Evolutionary conservation across 208 protist species (phyloP), one percentile per base, ranked within the genome.

Genomic region (Balamuthia mandrillaris): DNA sequence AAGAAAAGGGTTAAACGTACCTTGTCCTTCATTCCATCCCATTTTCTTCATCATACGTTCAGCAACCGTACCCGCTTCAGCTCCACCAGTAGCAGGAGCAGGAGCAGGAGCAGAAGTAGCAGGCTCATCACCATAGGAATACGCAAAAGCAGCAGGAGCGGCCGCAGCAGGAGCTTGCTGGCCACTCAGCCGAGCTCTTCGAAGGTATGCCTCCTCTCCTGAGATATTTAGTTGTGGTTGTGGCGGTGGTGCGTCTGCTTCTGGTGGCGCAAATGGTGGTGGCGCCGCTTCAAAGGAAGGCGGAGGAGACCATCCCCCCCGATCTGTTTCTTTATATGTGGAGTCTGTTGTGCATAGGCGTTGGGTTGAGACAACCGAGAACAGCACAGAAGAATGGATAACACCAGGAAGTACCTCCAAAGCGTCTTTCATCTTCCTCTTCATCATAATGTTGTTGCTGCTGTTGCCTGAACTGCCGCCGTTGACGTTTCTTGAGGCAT

Each of bases 11-110:
- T 18, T 16, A 54, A 24, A 6, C 12, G 0, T 24, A 87, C 84
- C 84, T 52, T 45, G 44, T 37, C 84, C 84, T 39, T 87, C 84
- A 41, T 68, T 81, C 84, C 84, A 87, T 16, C 84, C 84, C 84
- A 87, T 87, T 54, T 85, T 78, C 31, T 54, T 54, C 68, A 87
- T 65, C 51, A 87, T 81, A 10, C 47, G 72, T 27, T 61, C 33
- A 10, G 21, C 72, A 5, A 81, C 9, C 9, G 45, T 29, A 42
- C 61, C 33, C 35, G 24, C 56, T 18, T 63, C 56, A 7, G 24
- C n/a, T 24, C 35, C 35, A 21, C 31, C 42, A n/a, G 2, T 54
- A 10, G 66, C 18, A 16, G 66, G 37, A 18, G 24, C 54, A 21
- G 66, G 42, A 51, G 66, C 5, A 3, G 37, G 37, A n/a, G 63